A percentile compares a stretch with the other conserved stretches of the same genome.
Conservation (phyloP, 345 rosid genomes). For the Pugionium cornutum region DNA sequence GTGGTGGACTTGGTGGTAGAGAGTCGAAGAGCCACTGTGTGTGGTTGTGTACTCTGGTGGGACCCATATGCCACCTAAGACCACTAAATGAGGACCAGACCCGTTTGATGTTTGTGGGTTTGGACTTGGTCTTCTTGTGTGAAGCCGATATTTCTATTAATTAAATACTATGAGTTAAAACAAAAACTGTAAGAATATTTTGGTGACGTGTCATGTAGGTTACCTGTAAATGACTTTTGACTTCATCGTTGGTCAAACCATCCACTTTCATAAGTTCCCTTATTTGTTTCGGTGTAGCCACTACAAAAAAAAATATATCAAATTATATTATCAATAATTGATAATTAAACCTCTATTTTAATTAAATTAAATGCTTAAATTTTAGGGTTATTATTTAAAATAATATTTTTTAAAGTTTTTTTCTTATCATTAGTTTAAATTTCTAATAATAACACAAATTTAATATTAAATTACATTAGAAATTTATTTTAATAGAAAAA, state of each 20-base stretch:
- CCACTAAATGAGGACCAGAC: constrained; percentile 66
- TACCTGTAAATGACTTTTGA: constrained; percentile 99
- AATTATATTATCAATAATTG: too few species aligned
- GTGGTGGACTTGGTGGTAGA: constrained; percentile 53
- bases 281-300: constrained; percentile 97
- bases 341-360: neutral
- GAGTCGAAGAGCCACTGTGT: constrained; percentile 52
- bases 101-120: constrained; percentile 75
- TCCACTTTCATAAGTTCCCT: constrained; percentile 99
- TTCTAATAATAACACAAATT: too few species aligned
- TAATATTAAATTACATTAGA: too few species aligned
- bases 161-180: neutral
- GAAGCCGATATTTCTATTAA: constrained; percentile 91
- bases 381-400: too few species aligned
- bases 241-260: constrained; percentile 99
- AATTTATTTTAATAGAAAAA: too few species aligned
- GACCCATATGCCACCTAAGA: constrained; percentile 93
- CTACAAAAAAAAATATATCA: constrained; percentile 39
- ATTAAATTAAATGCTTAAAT: too few species aligned
- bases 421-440: too few species aligned
- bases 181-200: constrained; percentile 13
- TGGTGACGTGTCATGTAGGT: constrained; percentile 32
- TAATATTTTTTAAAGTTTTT: too few species aligned
- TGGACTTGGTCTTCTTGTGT: constrained; percentile 94
- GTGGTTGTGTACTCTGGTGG: constrained; percentile 87